Evolutionary conservation across 768 basidiomycete species (phyloP), one percentile per base, ranked within the genome.

Genomic region (Kwoniella botswanensis): DNA sequence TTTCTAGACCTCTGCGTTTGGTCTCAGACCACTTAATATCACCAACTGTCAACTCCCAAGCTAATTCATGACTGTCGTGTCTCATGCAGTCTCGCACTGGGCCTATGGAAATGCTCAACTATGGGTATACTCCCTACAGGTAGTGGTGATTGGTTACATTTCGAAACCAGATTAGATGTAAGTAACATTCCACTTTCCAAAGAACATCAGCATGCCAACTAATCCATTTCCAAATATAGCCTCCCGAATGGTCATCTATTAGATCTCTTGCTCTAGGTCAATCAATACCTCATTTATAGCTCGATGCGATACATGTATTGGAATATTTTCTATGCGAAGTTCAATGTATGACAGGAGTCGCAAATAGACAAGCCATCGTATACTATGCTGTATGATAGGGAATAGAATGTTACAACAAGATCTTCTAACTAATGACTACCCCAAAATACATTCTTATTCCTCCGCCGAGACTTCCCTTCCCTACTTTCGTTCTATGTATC

Each of bases 141-240:
- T 1, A 92, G 93, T 0, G 93, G 91, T 1, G 95, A 98, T 84
- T 98, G 94, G 93, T 85, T 96, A 63, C 93, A 93, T 15, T 98
- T 98, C 75, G 94, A 96, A 85, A 90, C 89, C 1, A 86, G 94
- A 76, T 89, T 89, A 44, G 64, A 82, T 78, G 92, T 94, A 76
- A 76, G 90, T 87, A 21, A 2, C 2, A 26, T 42, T 15, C 2
- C 35, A 43, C 41, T 15, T n/a, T 5, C 42, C 35, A 11, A 22
- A 44, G 22, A 59, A 11, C 29, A 18, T 59, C 6, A 18, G 60
- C 41, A n/a, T 29, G 42, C 18, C 35, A 11, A 43, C 41, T 46
- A 13, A 42, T 21, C 26, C 9, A 35, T 63, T 26, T 24, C 24
- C 21, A n/a, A 24, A 24, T 56, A 26, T 46, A 82, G 82, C 74